Conservation (phyloP, 441 rosid genomes). For the Bruguiera hainesii region DNA sequence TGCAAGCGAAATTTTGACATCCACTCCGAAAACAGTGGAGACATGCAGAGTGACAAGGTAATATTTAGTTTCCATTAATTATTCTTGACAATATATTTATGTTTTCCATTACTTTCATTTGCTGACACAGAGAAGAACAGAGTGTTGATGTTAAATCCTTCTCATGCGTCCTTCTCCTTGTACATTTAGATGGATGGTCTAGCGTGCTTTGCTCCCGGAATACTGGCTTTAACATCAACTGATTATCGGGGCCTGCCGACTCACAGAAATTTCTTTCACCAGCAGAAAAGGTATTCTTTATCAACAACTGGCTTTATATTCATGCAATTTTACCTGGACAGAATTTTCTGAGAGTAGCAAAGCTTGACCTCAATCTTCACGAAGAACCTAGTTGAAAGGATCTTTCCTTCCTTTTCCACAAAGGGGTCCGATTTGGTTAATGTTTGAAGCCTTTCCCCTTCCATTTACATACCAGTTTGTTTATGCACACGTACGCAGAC, state of each 20-base stretch:
- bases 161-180: slow-evolving; percentile 10
- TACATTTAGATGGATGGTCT: slow-evolving; percentile 91
- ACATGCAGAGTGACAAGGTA: slow-evolving; percentile 68
- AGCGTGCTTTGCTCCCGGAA: slow-evolving; percentile 99
- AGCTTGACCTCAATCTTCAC: neutral
- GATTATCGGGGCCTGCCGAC: slow-evolving; percentile 67
- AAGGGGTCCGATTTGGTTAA: neutral
- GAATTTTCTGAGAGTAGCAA: neutral
- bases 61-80: neutral
- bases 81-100: too few species aligned
- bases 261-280: slow-evolving; percentile 67
- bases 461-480: too few species aligned
- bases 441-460: neutral
- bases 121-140: too few species aligned
- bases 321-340: neutral
- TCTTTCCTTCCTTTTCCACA: neutral
- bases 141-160: neutral
- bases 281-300: slow-evolving; percentile 77
- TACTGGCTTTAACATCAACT: slow-evolving; percentile 93
- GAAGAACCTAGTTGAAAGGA: neutral
- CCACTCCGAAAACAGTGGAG: slow-evolving; percentile 60
- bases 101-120: too few species aligned
- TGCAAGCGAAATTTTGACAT: too few species aligned
- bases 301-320: neutral
- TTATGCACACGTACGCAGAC: too few species aligned